phyloP scores from a whole-genome alignment of 208 protist genomes.

The Wallacemonas sp. region DNA sequence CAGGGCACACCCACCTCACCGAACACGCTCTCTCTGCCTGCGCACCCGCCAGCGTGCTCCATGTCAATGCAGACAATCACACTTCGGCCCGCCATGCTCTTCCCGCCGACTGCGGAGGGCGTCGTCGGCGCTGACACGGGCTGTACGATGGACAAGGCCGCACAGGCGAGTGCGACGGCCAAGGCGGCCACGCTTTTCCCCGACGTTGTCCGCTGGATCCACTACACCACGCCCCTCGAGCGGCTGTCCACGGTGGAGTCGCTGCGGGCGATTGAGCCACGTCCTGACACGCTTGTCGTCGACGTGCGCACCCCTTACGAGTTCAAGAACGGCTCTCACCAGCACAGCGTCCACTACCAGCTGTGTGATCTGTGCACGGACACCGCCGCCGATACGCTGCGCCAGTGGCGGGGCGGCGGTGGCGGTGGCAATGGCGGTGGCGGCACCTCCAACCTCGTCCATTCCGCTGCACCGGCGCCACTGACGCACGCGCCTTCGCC shows the following conservation, averaged over 20 bases:
- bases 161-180: too few relatives aligned
- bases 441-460: neutral
- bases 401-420: neutral
- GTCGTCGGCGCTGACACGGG: too few relatives aligned
- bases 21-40: neutral
- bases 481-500: neutral
- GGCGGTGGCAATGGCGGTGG: too few relatives aligned
- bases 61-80: neutral
- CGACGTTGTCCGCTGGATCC: constrained; percentile 5
- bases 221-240: neutral
- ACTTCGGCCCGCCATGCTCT: neutral
- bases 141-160: too few relatives aligned
- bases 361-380: constrained; percentile 58
- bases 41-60: neutral
- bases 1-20: neutral
- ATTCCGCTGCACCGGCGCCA: neutral
- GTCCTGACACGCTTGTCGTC: constrained; percentile 35
- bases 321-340: constrained; percentile 81
- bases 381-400: constrained; percentile 31
- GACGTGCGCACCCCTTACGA: constrained; percentile 81
- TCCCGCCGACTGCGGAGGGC: too few relatives aligned
- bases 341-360: constrained; percentile 57
- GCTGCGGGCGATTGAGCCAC: constrained; percentile 18
- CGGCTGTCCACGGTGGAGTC: constrained; percentile 10
- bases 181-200: neutral